Evolutionary conservation across 805 yeast species (phyloP).

Genomic region (Pichia eremophila): DNA sequence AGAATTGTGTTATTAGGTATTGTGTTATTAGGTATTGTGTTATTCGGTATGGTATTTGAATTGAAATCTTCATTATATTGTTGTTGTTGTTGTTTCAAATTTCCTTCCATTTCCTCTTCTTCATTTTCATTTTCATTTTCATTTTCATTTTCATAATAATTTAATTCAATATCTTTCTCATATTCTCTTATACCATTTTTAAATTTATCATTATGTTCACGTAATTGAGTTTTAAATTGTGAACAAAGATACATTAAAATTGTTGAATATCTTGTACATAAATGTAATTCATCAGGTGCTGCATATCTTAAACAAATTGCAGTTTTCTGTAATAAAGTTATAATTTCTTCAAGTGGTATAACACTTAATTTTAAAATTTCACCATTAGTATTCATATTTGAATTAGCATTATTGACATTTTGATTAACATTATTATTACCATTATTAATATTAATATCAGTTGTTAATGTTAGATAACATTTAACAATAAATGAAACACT

Average conservation of each 20-base stretch:
- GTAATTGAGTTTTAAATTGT: conserved; percentile 47
- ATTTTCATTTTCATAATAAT: conserved; percentile 4
- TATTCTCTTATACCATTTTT: conserved; percentile 6
- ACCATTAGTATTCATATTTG: conserved; percentile 5
- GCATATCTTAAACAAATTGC: conserved; percentile 72
- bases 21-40: no score
- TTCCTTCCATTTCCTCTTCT: no score
- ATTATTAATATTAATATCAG: conserved; percentile 10
- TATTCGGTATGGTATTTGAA: no score
- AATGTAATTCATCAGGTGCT: conserved; percentile 81
- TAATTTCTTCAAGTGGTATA: conserved; percentile 62
- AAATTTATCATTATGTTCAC: conserved; percentile 11
- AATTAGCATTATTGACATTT: neutral
- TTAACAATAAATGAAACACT: conserved; percentile 88
- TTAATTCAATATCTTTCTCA: conserved; percentile 4
- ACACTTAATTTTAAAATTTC: conserved; percentile 43
- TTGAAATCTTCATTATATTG: neutral
- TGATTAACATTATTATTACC: neutral
- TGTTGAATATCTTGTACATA: conserved; percentile 71
- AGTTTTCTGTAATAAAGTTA: conserved; percentile 56
- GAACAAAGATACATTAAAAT: conserved; percentile 68
- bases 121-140: no score
- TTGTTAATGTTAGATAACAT: conserved; percentile 59
- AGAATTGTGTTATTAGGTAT: no score
- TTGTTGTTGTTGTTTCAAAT: neutral